Base-by-base conservation (phyloP, 2,329 filamentous ascomycete genomes). In the Hypoxylon sp. region DNA sequence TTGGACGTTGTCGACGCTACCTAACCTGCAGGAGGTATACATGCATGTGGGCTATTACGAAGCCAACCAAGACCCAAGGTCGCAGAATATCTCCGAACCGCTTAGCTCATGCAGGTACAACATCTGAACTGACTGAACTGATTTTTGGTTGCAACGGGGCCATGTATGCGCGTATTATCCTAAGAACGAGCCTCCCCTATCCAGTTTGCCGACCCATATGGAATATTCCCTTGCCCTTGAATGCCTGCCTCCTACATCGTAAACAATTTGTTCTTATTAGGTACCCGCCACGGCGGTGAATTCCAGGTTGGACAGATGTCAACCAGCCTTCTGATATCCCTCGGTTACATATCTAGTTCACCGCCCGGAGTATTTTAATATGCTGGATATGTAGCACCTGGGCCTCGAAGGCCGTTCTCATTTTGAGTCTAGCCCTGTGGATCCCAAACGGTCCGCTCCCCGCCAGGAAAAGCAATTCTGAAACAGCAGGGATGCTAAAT, bases 401-500 rank as follows among this genome's bases (percentile, higher is more conserved):
- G 5, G 25, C 25, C 5, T 27, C 25, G 3, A 40, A 59, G 31
- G 48, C 51, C 40, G 40, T 46, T 57, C 51, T 53, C 30, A 25
- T 56, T 65, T 70, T 49, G 42, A 58, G 69, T 55, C 55, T 69
- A 72, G 63, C 69, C 61, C 49, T 67, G 69, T 68, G 70, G 67
- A 66, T 48, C 53, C 66, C 42, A 49, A 67, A 66, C 65, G 68
- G 64, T 61, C 65, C 64, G 69, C 63, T 65, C 70, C 48, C 66
- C 66, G 56, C 67, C 59, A 53, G 66, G 22, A 60, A 64, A 35
- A 58, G 49, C 55, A 57, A 53, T 54, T 72, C 71, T 75, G 74
- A 76, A 76, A 76, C 74, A 64, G 14, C 73, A 72, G 63, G 72
- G 63, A 58, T 71, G 27, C 50, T 59, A n/a, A 40, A 61, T 46